phyloP scores from a whole-genome alignment of 192 early-diverging fungal genomes.

The Gorgonomyces haynaldii region DNA sequence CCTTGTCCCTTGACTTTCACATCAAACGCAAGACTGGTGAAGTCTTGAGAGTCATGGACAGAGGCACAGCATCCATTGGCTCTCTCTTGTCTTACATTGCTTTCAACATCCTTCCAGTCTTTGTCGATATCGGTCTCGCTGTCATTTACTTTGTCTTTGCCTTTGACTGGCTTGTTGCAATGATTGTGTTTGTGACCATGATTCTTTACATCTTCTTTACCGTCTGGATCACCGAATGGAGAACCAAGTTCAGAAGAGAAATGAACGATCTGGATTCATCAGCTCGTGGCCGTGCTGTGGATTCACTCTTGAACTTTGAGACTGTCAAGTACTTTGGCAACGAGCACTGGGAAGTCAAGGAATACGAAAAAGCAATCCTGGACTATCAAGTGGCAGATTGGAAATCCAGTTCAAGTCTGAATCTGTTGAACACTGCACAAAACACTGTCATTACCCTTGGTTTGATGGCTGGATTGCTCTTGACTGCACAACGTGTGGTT shows the following conservation, averaged over 20 bases:
- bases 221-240: constrained; percentile 66
- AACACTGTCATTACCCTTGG: constrained; percentile 80
- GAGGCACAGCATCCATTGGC: constrained; percentile 49
- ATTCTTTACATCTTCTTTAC: constrained; percentile 70
- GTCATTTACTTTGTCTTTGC: constrained; percentile 36
- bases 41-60: constrained; percentile 81
- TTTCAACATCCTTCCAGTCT: constrained; percentile 83
- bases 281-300: constrained; percentile 62
- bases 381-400: constrained; percentile 78
- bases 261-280: constrained; percentile 82
- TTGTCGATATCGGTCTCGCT: constrained; percentile 79
- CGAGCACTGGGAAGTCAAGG: constrained; percentile 71
- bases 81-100: constrained; percentile 68
- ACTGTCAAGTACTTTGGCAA: constrained; percentile 97
- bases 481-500: constrained; percentile 75
- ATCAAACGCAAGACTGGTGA: constrained; percentile 86
- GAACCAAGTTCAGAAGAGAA: constrained; percentile 57
- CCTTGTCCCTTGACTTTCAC: constrained; percentile 81
- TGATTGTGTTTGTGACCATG: constrained; percentile 86
- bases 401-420: constrained; percentile 59
- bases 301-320: constrained; percentile 95
- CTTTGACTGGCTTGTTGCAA: constrained; percentile 64
- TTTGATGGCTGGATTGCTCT: constrained; percentile 63
- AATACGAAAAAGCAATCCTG: constrained; percentile 66
- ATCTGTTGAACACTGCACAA: constrained; percentile 77